phyloP scores from a whole-genome alignment of 2,329 filamentous ascomycete genomes.

The Cercospora berteroae region DNA sequence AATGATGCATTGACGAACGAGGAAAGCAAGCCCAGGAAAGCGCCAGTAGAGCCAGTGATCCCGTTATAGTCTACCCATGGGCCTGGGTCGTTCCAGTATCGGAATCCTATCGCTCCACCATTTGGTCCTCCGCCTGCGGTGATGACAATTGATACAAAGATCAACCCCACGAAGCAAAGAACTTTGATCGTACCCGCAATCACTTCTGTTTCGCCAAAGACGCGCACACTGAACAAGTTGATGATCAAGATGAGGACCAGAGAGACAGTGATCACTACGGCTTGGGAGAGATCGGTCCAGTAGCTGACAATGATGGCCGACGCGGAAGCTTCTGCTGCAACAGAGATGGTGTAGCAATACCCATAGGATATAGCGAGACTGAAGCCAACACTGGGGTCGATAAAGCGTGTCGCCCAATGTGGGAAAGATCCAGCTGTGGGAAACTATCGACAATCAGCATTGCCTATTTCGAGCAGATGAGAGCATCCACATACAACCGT shows the following conservation, averaged over 20 bases:
- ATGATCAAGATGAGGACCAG: constrained; percentile 25
- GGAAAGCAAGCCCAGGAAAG: constrained; percentile 27
- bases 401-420: constrained; percentile 34
- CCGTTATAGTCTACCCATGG: constrained; percentile 32
- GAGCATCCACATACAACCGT: constrained; percentile 12
- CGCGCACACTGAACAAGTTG: constrained; percentile 28
- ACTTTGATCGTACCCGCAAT: constrained; percentile 37
- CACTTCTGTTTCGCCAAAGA: constrained; percentile 27
- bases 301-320: constrained; percentile 29
- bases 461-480: not conserved
- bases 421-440: constrained; percentile 35
- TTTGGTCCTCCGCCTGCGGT: constrained; percentile 41
- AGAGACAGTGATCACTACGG: constrained; percentile 28
- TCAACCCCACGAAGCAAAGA: constrained; percentile 39
- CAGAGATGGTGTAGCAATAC: constrained; percentile 31
- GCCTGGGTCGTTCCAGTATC: constrained; percentile 29
- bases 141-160: constrained; percentile 40
- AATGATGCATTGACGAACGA: constrained; percentile 43
- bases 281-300: constrained; percentile 28
- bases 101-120: constrained; percentile 29
- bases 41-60: constrained; percentile 36
- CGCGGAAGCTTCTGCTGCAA: constrained; percentile 31
- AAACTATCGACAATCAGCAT: constrained; percentile 1
- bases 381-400: constrained; percentile 39
- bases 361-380: constrained; percentile 38